Base-by-base conservation (phyloP, 1,284 basidiomycete species). In the Fistulinella cinereoalba region DNA sequence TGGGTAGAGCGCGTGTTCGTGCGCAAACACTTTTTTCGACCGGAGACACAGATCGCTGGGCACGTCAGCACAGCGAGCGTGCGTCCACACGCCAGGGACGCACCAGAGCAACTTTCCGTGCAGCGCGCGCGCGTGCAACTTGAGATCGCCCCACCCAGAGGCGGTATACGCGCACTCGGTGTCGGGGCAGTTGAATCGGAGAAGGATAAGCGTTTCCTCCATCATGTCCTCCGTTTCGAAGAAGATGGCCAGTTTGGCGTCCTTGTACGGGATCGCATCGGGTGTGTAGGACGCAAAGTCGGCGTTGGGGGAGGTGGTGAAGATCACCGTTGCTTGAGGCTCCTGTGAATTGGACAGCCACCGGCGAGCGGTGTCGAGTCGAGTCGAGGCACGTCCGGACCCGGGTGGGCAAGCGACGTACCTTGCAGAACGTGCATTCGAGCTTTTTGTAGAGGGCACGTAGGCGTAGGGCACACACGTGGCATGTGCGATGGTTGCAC, bases 361-460 rank as follows among this genome's bases (percentile, higher is more conserved):
- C n/a, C n/a, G n/a, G n/a, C n/a, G n/a, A n/a, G n/a, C n/a, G n/a
- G n/a, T n/a, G n/a, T n/a, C n/a, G n/a, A n/a, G n/a, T n/a, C n/a
- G n/a, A n/a, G n/a, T n/a, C n/a, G n/a, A n/a, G n/a, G n/a, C n/a
- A n/a, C n/a, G n/a, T n/a, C n/a, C n/a, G n/a, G n/a, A n/a, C n/a
- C n/a, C n/a, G n/a, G n/a, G n/a, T n/a, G n/a, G n/a, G n/a, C n/a
- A n/a, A n/a, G n/a, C n/a, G 6, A 62, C 75, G 7, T 44, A 87
- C 90, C 79, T 98, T 99, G 79, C 97, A 99, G 66, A 97, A 97
- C 2, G 95, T 93, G 67, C 96, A 99, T 13, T 96, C 91, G 46
- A 71, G 71, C 64, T 88, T 91, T 72, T 98, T 98, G 76, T 98
- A 99, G 47, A 99, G 75, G 1, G 92, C 93, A 24, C 94, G 74